Conservation (phyloP, 2,329 filamentous ascomycete species). For the Aspergillus cejpii region DNA sequence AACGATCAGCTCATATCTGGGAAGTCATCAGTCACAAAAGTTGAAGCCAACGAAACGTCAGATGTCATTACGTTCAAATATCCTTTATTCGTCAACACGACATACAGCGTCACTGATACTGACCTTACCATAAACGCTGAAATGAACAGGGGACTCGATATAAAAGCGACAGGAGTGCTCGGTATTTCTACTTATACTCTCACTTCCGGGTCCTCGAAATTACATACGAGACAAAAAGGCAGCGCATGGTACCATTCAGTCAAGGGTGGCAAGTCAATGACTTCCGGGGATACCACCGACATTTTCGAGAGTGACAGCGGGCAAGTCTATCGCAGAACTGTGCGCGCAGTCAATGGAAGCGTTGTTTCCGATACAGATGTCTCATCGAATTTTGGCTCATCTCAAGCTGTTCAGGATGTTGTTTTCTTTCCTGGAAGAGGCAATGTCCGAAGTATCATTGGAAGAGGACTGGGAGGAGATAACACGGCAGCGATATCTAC, state of each 20-base stretch:
- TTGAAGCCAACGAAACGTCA: constrained; percentile 34
- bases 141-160: constrained; percentile 47
- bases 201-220: constrained; percentile 22
- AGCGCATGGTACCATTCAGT: constrained; percentile 23
- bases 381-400: not conserved
- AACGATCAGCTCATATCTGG: constrained; percentile 50
- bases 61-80: constrained; percentile 48
- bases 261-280: constrained; percentile 20
- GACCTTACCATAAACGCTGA: constrained; percentile 45
- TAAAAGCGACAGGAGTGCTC: constrained; percentile 36
- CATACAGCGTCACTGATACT: constrained; percentile 43
- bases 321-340: constrained; percentile 17
- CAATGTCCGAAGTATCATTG: not conserved
- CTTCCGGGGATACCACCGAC: constrained; percentile 25
- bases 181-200: constrained; percentile 57
- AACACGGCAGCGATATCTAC: too few species aligned
- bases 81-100: constrained; percentile 54
- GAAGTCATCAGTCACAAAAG: constrained; percentile 16
- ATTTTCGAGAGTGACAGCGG: constrained; percentile 22
- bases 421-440: not conserved
- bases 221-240: constrained; percentile 27
- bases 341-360: constrained; percentile 24
- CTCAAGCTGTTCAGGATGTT: not conserved
- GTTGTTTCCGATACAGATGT: constrained; percentile 17
- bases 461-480: not conserved